Evolutionary conservation across 805 yeast genomes (phyloP).

Genomic region (Blastobotrys terrestris): DNA sequence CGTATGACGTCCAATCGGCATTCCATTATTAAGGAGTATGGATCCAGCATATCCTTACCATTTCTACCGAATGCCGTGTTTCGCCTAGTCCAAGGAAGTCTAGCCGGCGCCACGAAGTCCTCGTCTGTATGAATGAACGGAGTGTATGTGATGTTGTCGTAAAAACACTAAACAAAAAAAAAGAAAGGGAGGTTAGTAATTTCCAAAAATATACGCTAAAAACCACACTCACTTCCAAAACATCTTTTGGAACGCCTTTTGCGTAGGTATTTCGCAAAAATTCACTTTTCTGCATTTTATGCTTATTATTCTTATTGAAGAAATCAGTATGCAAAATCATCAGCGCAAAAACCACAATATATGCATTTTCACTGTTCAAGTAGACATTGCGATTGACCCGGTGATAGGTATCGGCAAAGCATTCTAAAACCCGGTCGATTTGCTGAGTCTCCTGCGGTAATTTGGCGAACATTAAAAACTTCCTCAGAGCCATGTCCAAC

Average conservation of each 20-base stretch:
- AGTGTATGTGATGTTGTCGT: conserved; percentile 57
- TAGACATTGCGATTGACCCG: conserved; percentile 37
- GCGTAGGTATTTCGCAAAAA: conserved; percentile 43
- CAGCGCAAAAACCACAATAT: conserved; percentile 56
- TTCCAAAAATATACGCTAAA: neutral
- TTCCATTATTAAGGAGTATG: conserved; percentile 33
- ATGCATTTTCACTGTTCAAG: conserved; percentile 46
- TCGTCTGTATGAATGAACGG: conserved; percentile 49
- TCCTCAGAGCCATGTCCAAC: conserved; percentile 58
- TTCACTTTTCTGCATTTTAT: conserved; percentile 60
- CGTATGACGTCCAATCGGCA: conserved; percentile 30
- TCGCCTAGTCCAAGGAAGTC: conserved; percentile 32
- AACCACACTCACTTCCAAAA: conserved; percentile 27
- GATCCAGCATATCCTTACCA: conserved; percentile 30
- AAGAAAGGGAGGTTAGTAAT: conserved; percentile 23
- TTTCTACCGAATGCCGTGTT: conserved; percentile 19
- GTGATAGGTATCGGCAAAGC: conserved; percentile 49
- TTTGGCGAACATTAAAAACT: conserved; percentile 49
- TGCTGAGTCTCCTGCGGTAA: conserved; percentile 72
- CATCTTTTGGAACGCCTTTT: conserved; percentile 31
- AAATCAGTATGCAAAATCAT: conserved; percentile 70
- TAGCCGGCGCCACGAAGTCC: conserved; percentile 24
- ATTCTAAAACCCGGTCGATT: conserved; percentile 59
- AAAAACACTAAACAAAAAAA: conserved; percentile 42
- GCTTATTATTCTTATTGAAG: conserved; percentile 60